Evolutionary conservation across 2,329 filamentous ascomycete genomes (phyloP).

Genomic region (Hirsutella minnesotensis): DNA sequence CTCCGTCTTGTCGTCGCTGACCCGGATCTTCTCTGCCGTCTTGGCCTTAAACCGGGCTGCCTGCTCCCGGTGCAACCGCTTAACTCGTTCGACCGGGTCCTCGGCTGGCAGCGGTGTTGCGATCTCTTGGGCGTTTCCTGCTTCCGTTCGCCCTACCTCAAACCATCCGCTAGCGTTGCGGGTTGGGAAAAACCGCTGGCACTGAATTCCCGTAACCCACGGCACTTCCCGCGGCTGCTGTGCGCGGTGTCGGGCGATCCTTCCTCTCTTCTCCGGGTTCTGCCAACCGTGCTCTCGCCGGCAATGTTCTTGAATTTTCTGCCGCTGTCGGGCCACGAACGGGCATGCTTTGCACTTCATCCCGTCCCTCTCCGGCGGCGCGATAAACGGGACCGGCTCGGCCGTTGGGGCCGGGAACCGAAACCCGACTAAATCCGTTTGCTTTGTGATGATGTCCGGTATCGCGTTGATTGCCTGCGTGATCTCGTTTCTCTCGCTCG

Average conservation of each 20-base stretch:
- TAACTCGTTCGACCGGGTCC: not conserved
- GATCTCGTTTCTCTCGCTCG: not conserved
- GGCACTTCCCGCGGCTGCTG: not conserved
- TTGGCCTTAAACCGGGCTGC: not conserved
- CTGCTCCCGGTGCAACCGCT: not conserved
- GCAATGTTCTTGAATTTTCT: not conserved
- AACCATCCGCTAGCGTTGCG: constrained; percentile 2
- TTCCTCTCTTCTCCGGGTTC: not conserved
- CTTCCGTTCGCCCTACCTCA: not conserved
- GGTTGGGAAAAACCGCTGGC: constrained; percentile 1
- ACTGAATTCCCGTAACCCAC: constrained; percentile 1
- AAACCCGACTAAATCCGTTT: constrained; percentile 1
- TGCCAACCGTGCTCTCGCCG: not conserved
- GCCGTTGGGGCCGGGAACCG: not conserved
- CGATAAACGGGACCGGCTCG: not conserved
- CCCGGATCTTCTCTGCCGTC: not conserved
- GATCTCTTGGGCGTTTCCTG: not conserved
- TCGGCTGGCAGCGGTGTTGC: not conserved
- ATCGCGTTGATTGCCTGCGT: not conserved
- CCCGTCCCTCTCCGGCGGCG: not conserved
- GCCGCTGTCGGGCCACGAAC: not conserved
- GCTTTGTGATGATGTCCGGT: not conserved
- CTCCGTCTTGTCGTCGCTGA: constrained; percentile 1
- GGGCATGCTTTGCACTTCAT: not conserved
- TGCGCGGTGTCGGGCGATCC: not conserved